Percentiles rank a stretch among this genome's conserved stretches.
These are phyloP conservation scores for Diutina siamensis DNA, from an alignment of 1,139 yeast species.

Conservation along the genomic window DNA sequence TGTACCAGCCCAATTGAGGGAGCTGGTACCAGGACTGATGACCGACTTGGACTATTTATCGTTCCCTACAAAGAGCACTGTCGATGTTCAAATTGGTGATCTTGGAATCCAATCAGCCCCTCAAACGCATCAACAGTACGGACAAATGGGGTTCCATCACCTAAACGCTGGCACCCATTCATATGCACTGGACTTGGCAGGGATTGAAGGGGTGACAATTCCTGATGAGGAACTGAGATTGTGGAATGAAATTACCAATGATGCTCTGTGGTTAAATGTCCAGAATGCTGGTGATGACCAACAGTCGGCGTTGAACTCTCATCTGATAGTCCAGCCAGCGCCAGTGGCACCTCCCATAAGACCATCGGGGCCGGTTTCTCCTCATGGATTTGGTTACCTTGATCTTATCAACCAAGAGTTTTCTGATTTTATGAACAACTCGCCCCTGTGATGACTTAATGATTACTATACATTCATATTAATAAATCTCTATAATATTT, in stretches of 20 bases:
- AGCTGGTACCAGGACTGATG: neutral
- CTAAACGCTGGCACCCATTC: neutral
- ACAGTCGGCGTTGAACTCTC: neutral
- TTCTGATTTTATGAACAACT: conserved; percentile 14
- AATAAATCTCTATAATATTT: neutral
- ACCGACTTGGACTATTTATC: neutral
- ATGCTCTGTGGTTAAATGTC: conserved; percentile 54
- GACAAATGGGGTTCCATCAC: too few relatives aligned
- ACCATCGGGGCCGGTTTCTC: neutral
- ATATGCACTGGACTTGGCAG: conserved; percentile 19
- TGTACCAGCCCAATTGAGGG: neutral
- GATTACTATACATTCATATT: neutral
- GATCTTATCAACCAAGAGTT: conserved; percentile 31
- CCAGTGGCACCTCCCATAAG: neutral
- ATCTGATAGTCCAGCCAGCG: neutral
- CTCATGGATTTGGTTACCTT: conserved; percentile 14
- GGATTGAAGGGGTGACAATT: conserved; percentile 34
- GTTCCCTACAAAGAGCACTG: neutral
- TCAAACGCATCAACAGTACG: too few relatives aligned
- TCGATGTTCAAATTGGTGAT: neutral
- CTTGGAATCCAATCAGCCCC: neutral
- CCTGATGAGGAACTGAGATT: conserved; percentile 47
- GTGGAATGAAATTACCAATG: conserved; percentile 66
- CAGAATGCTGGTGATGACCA: neutral
- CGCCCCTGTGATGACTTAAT: neutral